A percentile compares a stretch with the other conserved stretches of the same genome.
Conservation (phyloP, 2,329 filamentous ascomycete species). For the Diaporthe ampelina region DNA sequence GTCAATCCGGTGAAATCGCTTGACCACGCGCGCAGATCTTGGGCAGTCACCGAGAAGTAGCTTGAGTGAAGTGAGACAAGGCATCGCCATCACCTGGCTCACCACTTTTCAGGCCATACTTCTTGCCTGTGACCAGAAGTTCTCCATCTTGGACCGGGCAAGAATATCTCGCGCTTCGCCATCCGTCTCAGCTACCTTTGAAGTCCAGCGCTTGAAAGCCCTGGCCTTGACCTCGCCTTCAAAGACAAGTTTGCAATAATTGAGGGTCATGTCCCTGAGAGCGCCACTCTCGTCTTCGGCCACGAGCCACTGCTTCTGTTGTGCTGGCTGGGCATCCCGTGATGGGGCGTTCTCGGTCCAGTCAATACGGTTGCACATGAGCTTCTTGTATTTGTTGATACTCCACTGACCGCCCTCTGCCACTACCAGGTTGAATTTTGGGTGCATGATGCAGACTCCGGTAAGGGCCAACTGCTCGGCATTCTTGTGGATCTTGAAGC, state of each 20-base stretch:
- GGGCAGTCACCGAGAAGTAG: no score
- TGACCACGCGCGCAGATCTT: neutral
- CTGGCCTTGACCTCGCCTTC: constrained; percentile 89
- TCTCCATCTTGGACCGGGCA: constrained; percentile 88
- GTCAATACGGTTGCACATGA: constrained; percentile 93
- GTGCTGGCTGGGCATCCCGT: constrained; percentile 71
- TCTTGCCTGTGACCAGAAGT: constrained; percentile 93
- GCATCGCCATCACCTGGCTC: neutral
- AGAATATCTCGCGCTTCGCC: constrained; percentile 87
- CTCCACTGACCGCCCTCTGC: constrained; percentile 91
- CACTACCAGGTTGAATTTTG: constrained; percentile 88
- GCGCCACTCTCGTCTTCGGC: constrained; percentile 83
- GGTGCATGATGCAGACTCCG: constrained; percentile 92
- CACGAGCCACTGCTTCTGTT: constrained; percentile 81
- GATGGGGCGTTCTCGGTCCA: constrained; percentile 92
- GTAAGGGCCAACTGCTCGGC: constrained; percentile 90
- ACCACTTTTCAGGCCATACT: constrained; percentile 52
- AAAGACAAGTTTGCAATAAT: constrained; percentile 88
- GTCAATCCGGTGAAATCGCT: neutral
- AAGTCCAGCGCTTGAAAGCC: constrained; percentile 89
- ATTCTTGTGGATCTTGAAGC: constrained; percentile 93
- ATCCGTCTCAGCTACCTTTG: constrained; percentile 93
- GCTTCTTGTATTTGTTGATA: constrained; percentile 87
- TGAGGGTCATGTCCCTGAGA: constrained; percentile 84
- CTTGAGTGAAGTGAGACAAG: neutral